Conservation (phyloP, 1,284 basidiomycete genomes). For the Sanghuangporus baumii region DNA sequence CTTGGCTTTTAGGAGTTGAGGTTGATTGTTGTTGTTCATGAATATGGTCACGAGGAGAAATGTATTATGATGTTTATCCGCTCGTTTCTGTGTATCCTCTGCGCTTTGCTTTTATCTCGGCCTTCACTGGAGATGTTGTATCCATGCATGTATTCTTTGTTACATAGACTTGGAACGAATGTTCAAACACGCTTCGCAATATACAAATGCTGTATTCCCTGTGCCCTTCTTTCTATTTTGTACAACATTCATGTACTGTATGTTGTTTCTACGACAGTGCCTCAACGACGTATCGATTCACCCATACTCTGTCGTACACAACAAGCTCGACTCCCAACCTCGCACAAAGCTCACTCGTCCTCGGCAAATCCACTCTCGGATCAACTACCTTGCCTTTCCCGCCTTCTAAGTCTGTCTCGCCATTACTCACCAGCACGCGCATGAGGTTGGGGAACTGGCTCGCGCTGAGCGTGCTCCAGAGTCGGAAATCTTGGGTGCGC, state of each 20-base stretch:
- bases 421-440: not conserved
- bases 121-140: not conserved
- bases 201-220: not conserved
- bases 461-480: not conserved
- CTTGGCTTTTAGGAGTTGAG: not conserved
- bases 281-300: slow-evolving; percentile 3
- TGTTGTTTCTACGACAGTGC: not conserved
- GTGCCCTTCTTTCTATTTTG: not conserved
- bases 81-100: not conserved
- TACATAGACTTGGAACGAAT: not conserved
- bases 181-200: not conserved
- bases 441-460: not conserved
- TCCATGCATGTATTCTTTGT: not conserved
- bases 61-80: not conserved
- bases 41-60: not conserved
- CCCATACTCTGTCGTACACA: not conserved
- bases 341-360: not conserved
- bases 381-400: not conserved
- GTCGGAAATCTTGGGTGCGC: slow-evolving; percentile 4
- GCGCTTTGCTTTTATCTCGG: too few relatives aligned
- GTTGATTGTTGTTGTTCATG: not conserved
- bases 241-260: not conserved
- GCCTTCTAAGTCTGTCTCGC: not conserved
- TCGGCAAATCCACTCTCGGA: not conserved
- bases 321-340: not conserved